These are phyloP conservation scores for Austroboletus novae-zelandiae DNA, from an alignment of 1,284 basidiomycete genomes.

Conservation along the genomic window DNA sequence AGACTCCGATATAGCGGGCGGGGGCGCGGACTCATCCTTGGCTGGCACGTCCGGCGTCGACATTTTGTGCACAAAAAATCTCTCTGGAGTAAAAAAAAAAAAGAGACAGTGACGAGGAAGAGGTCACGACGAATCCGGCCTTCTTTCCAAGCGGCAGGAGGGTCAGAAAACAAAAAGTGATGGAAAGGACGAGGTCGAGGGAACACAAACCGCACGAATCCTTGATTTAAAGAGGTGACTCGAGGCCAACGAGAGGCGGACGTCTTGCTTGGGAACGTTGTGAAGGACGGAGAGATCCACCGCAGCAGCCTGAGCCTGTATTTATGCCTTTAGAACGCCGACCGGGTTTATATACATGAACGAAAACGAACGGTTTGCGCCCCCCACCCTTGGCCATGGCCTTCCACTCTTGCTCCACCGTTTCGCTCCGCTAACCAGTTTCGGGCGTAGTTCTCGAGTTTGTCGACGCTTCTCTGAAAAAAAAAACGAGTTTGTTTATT, in stretches of 20 bases:
- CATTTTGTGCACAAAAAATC: constrained; percentile 5
- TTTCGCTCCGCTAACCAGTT: constrained; percentile 1
- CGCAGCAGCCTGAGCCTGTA: neutral
- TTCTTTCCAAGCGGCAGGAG: neutral
- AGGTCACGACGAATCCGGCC: too few species aligned
- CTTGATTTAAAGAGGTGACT: too few species aligned
- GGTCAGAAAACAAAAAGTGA: neutral
- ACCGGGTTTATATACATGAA: neutral
- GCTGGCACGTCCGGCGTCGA: constrained; percentile 9
- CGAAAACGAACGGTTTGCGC: neutral
- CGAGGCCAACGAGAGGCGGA: too few species aligned
- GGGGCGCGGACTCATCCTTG: neutral
- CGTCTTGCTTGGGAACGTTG: too few species aligned
- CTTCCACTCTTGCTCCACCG: constrained; percentile 22
- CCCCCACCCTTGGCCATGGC: neutral
- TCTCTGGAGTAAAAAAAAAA: too few species aligned
- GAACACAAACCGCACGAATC: too few species aligned
- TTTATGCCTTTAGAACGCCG: neutral
- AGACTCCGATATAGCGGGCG: neutral
- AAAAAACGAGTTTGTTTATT: too few species aligned
- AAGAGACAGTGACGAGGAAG: too few species aligned
- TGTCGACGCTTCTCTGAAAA: too few species aligned
- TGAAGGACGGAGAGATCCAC: neutral
- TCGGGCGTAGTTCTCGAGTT: constrained; percentile 16
- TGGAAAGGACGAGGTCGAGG: too few species aligned